These are phyloP conservation scores for Lactarius pseudohatsudake DNA, from an alignment of 768 basidiomycete genomes.

Conservation along the genomic window DNA sequence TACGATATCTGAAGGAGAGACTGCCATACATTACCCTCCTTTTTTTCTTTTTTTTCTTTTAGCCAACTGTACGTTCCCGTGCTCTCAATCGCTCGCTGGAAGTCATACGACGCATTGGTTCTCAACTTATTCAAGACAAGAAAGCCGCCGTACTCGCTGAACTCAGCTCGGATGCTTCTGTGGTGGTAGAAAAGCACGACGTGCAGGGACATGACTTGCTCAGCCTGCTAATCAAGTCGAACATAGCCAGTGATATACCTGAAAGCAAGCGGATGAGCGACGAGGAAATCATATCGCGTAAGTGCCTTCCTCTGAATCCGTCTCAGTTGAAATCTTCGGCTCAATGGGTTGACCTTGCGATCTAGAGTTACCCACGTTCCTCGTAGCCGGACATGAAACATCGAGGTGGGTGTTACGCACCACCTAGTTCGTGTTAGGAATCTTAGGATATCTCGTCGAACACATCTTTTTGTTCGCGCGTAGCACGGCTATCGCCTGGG, in stretches of 20 bases:
- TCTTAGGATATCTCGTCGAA: no score
- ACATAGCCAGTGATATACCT: conserved; percentile 35
- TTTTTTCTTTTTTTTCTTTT: background rate
- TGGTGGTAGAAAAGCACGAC: conserved; percentile 22
- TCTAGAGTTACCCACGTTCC: no score
- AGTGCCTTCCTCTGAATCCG: no score
- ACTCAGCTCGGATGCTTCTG: background rate
- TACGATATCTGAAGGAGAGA: background rate
- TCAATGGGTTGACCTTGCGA: no score
- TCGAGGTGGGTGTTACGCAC: conserved; percentile 20
- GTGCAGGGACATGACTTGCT: conserved; percentile 34
- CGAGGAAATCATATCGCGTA: no score
- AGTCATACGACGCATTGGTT: conserved; percentile 52
- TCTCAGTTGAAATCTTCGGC: no score
- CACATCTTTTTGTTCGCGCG: background rate
- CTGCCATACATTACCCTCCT: background rate
- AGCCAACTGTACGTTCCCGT: conserved; percentile 33
- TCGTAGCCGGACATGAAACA: conserved; percentile 32
- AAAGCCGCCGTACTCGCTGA: conserved; percentile 39
- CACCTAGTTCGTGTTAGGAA: no score
- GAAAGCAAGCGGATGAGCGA: conserved; percentile 30
- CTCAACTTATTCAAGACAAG: conserved; percentile 49
- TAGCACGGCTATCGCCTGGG: conserved; percentile 39
- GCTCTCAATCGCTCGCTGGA: conserved; percentile 35
- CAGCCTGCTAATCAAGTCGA: conserved; percentile 35